These are phyloP conservation scores for Lentithecium fluviatile DNA, from an alignment of 495 filamentous ascomycete genomes.

Conservation along the genomic window DNA sequence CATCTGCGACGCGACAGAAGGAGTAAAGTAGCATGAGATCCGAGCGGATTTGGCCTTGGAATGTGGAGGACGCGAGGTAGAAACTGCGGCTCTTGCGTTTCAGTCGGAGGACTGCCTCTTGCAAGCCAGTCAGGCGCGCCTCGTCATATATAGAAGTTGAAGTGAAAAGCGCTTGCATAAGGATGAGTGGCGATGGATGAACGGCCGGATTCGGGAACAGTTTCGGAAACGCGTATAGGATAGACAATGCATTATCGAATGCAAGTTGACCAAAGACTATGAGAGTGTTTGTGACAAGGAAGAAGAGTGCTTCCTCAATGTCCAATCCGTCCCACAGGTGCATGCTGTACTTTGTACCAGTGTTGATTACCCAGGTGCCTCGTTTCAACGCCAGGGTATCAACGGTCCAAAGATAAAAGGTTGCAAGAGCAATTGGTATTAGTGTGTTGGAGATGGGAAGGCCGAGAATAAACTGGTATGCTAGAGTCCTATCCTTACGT, in stretches of 20 bases:
- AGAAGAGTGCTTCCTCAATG: constrained; percentile 68
- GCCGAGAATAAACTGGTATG: constrained; percentile 57
- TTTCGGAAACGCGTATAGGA: constrained; percentile 55
- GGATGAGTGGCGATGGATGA: constrained; percentile 48
- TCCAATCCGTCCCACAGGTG: constrained; percentile 62
- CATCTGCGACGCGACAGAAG: constrained; percentile 69
- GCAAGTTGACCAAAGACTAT: constrained; percentile 65
- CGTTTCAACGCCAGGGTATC: constrained; percentile 60
- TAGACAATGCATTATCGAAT: constrained; percentile 61
- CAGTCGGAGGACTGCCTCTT: constrained; percentile 54
- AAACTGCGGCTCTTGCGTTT: constrained; percentile 64
- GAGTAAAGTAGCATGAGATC: constrained; percentile 68
- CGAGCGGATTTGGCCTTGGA: constrained; percentile 61
- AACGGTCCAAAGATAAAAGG: constrained; percentile 65
- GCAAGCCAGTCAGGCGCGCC: constrained; percentile 53
- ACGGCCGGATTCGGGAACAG: constrained; percentile 47
- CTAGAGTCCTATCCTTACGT: constrained; percentile 44
- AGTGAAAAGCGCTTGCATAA: constrained; percentile 49
- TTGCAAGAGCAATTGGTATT: constrained; percentile 58
- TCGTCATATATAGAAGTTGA: constrained; percentile 50
- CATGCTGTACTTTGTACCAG: constrained; percentile 58
- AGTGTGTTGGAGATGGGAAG: constrained; percentile 54
- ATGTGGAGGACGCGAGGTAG: constrained; percentile 63
- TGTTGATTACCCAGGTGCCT: constrained; percentile 66
- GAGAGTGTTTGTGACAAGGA: constrained; percentile 61